These are phyloP conservation scores for Suillus weaverae DNA, from an alignment of 768 basidiomycete species.

Conservation along the genomic window DNA sequence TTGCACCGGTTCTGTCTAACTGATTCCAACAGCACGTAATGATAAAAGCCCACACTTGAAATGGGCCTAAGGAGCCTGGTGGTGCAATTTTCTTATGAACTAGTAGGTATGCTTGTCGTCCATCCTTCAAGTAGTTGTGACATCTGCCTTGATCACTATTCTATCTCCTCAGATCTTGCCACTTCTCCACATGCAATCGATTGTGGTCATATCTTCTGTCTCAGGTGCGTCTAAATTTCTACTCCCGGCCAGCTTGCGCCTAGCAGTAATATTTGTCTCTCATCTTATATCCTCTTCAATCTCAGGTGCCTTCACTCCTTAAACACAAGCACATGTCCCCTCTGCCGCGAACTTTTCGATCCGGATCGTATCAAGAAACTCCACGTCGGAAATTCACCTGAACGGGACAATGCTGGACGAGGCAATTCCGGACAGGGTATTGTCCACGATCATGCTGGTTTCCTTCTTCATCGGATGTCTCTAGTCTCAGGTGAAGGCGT, in stretches of 20 bases:
- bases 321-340: slow-evolving; percentile 55
- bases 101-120: slow-evolving; percentile 52
- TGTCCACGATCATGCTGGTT: slow-evolving; percentile 41
- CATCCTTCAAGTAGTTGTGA: slow-evolving; percentile 75
- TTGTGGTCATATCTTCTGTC: slow-evolving; percentile 79
- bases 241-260: slow-evolving; percentile 10
- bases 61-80: background rate
- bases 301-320: slow-evolving; percentile 58
- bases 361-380: slow-evolving; percentile 60
- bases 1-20: background rate
- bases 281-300: background rate
- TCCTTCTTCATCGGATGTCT: slow-evolving; percentile 35
- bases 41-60: background rate
- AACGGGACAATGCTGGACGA: slow-evolving; percentile 32
- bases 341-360: slow-evolving; percentile 62
- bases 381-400: slow-evolving; percentile 53
- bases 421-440: slow-evolving; percentile 36
- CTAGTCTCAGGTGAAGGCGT: slow-evolving; percentile 35
- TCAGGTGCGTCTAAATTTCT: slow-evolving; percentile 45
- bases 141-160: slow-evolving; percentile 68
- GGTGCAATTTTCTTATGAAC: slow-evolving; percentile 19
- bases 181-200: slow-evolving; percentile 68
- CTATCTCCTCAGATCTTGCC: slow-evolving; percentile 44
- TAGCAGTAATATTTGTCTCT: background rate
- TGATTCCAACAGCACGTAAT: background rate